phyloP scores from a whole-genome alignment of 768 basidiomycete genomes.

The Cystobasidium tubakii region DNA sequence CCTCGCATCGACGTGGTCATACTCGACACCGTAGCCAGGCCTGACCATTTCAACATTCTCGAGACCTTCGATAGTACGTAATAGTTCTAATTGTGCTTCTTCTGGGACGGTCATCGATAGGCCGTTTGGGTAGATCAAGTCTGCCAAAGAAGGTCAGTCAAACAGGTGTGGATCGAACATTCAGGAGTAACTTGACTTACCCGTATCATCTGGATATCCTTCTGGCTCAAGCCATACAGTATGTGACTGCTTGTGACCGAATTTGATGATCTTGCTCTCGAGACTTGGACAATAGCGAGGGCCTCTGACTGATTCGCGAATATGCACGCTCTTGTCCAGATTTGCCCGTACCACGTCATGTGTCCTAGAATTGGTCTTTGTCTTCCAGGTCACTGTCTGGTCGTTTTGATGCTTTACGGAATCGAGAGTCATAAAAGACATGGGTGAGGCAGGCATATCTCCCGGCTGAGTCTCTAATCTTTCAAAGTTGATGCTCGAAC shows the following conservation, averaged over 20 bases:
- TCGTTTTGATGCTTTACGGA: conserved; percentile 6
- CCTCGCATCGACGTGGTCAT: conserved; percentile 78
- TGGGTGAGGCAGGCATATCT: background rate
- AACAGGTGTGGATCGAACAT: background rate
- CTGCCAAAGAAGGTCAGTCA: conserved; percentile 49
- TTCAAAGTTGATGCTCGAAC: conserved; percentile 64
- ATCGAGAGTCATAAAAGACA: conserved; percentile 17
- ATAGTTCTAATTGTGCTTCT: conserved; percentile 74
- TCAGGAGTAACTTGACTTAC: background rate
- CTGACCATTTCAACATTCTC: conserved; percentile 75
- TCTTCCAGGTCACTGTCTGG: conserved; percentile 34
- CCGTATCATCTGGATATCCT: conserved; percentile 76
- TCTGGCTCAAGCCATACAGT: conserved; percentile 86
- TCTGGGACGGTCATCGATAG: conserved; percentile 80
- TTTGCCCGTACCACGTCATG: conserved; percentile 70
- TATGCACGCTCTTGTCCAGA: conserved; percentile 71
- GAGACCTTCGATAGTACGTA: conserved; percentile 75
- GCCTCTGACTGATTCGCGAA: conserved; percentile 82
- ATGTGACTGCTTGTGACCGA: conserved; percentile 65
- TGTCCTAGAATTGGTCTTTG: conserved; percentile 62
- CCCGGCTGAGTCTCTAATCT: conserved; percentile 57
- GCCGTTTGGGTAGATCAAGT: conserved; percentile 83
- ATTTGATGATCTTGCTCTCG: conserved; percentile 77
- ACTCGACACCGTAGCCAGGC: conserved; percentile 89
- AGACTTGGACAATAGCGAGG: conserved; percentile 88